Evolutionary conservation across 2,329 filamentous ascomycete species (phyloP), one percentile per base, ranked within the genome.

Genomic region (Colletotrichum sp.): DNA sequence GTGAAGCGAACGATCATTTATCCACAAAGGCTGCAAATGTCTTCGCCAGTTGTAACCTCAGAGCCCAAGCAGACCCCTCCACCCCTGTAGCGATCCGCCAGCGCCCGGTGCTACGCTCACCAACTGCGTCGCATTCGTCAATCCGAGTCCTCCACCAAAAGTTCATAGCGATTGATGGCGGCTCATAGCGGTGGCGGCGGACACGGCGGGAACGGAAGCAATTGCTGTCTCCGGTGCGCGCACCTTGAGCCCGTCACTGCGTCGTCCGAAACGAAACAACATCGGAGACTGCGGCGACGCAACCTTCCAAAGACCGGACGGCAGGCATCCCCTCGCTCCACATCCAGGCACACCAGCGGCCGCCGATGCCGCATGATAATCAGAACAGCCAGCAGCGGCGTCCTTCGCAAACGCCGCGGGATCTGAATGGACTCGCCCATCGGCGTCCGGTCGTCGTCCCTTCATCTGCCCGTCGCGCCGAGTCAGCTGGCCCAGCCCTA

Each of bases 241-340:
- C 16, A 62, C 15, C 30, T 32, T 26, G 24, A 55, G 44, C 49
- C 62, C 28, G 32, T 34, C 55, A 21, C 39, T 59, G 49, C 72
- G 21, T 28, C 52, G 68, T 60, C 68, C 34, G 49, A 71, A 71
- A 55, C 44, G 32, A 71, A 74, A 74, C 57, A 34, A 34, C 24
- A 21, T 28, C 44, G 15, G 36, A 71, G 60, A 36, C 60, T 32
- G 60, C 15, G n/a, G n/a, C 57, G 67, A 55, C 60, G 28, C 32
- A 73, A 70, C 30, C 5, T 28, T 57, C 13, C 16, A 9, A 15
- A 34, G 28, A 65, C 59, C 34, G 67, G 67, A 60, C 44, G 59
- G 34, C 67, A 74, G 30, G 67, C 72, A 59, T 74, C 67, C 67
- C 67, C 21, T 75, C 7, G 18, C 68, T 44, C 71, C 55, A 16